Conservation (phyloP, 2,329 filamentous ascomycete genomes). For the Cercospora berteroae region DNA sequence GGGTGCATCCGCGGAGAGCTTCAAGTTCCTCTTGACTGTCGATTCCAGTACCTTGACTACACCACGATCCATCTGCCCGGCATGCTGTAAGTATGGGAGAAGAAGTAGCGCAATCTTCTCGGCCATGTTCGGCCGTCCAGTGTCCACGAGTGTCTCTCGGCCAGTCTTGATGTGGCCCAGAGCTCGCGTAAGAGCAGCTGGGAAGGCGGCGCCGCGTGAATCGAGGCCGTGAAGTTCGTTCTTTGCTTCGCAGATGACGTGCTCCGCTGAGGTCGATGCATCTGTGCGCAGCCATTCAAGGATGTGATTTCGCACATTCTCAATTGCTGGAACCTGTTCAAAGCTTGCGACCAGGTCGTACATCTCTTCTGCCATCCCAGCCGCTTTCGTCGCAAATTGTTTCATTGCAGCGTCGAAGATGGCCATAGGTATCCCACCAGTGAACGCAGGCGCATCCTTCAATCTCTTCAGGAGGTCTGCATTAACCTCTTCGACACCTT, state of each 20-base stretch:
- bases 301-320: constrained; percentile 70
- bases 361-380: constrained; percentile 68
- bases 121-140: constrained; percentile 41
- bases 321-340: constrained; percentile 61
- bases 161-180: constrained; percentile 61
- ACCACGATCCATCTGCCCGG: constrained; percentile 51
- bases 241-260: constrained; percentile 67
- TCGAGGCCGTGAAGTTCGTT: constrained; percentile 67
- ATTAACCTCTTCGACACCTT: constrained; percentile 52
- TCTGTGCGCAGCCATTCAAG: constrained; percentile 58
- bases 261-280: constrained; percentile 55
- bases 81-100: constrained; percentile 44
- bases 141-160: constrained; percentile 39
- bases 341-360: constrained; percentile 78
- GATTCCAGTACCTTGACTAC: constrained; percentile 53
- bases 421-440: constrained; percentile 88
- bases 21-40: constrained; percentile 38
- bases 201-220: constrained; percentile 66
- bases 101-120: constrained; percentile 52
- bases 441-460: constrained; percentile 73
- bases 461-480: constrained; percentile 61
- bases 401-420: constrained; percentile 85
- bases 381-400: constrained; percentile 64
- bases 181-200: constrained; percentile 64
- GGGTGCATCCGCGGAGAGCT: constrained; percentile 5